A percentile compares a stretch with the other conserved stretches of the same genome.
Conservation (phyloP, 2,329 filamentous ascomycete genomes). For the Paecilomyces niveus region DNA sequence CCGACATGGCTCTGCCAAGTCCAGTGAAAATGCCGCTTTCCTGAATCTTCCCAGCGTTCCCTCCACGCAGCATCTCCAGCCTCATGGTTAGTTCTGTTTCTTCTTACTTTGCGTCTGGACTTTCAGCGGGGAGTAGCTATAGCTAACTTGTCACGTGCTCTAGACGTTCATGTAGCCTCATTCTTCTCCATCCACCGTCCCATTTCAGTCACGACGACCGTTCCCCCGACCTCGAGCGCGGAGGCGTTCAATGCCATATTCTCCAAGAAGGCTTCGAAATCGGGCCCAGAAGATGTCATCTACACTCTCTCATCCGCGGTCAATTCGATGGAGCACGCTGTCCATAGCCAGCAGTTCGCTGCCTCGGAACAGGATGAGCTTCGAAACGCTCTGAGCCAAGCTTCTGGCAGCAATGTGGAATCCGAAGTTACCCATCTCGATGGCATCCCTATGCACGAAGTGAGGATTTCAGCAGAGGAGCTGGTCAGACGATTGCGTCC, state of each 20-base stretch:
- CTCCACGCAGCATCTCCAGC: slow-evolving; percentile 42
- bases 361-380: slow-evolving; percentile 26
- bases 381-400: slow-evolving; percentile 20
- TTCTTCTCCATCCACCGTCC: slow-evolving; percentile 97
- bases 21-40: slow-evolving; percentile 30
- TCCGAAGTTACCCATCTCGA: slow-evolving; percentile 33
- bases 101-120: background rate
- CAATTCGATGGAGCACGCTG: slow-evolving; percentile 35
- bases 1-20: slow-evolving; percentile 26
- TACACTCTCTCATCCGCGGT: slow-evolving; percentile 53
- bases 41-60: slow-evolving; percentile 43
- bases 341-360: slow-evolving; percentile 16
- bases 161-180: slow-evolving; percentile 79
- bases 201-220: slow-evolving; percentile 76
- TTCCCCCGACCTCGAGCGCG: slow-evolving; percentile 64
- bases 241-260: slow-evolving; percentile 84
- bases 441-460: slow-evolving; percentile 47
- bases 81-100: slow-evolving; percentile 34
- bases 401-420: slow-evolving; percentile 21
- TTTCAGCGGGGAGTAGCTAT: background rate
- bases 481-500: slow-evolving; percentile 66
- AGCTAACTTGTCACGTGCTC: background rate
- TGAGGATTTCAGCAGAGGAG: slow-evolving; percentile 61
- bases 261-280: slow-evolving; percentile 45
- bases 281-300: slow-evolving; percentile 52